phyloP scores from a whole-genome alignment of 2,329 filamentous ascomycete genomes.

The Bipolaris gigantea region DNA sequence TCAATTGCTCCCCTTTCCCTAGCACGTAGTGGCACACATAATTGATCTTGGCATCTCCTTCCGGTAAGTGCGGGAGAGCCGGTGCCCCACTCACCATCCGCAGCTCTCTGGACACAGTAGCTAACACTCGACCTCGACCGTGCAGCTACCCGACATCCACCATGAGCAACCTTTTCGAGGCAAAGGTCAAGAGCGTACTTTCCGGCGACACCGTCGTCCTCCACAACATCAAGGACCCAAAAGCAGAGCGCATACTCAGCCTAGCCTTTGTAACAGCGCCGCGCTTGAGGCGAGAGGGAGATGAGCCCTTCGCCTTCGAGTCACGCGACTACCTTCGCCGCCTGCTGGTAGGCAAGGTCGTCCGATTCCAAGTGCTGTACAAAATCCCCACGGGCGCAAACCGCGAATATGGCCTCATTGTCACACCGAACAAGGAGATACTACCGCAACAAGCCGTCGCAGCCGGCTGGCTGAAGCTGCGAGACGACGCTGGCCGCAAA shows the following conservation, averaged over 20 bases:
- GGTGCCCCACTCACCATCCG: constrained; percentile 8
- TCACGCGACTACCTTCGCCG: constrained; percentile 91
- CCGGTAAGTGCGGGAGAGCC: constrained; percentile 7
- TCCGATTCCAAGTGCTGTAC: constrained; percentile 85
- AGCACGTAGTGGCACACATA: neutral
- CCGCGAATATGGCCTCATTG: constrained; percentile 83
- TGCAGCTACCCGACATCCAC: constrained; percentile 18
- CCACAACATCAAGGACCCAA: constrained; percentile 76
- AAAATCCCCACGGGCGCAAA: constrained; percentile 75
- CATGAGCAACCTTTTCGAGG: constrained; percentile 45
- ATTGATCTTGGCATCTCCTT: constrained; percentile 9
- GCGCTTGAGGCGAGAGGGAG: constrained; percentile 81
- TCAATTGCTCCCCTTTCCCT: constrained; percentile 12
- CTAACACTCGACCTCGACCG: constrained; percentile 23
- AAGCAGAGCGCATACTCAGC: constrained; percentile 82
- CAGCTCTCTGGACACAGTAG: constrained; percentile 30
- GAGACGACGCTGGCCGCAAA: constrained; percentile 90
- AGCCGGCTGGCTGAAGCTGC: constrained; percentile 89
- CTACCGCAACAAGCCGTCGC: constrained; percentile 83
- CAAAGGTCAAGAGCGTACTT: constrained; percentile 81
- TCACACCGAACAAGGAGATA: constrained; percentile 67
- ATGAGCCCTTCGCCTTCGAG: constrained; percentile 90
- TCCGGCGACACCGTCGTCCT: constrained; percentile 92
- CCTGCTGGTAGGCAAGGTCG: constrained; percentile 79
- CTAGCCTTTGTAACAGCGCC: constrained; percentile 92